These are phyloP conservation scores for Coelastrella sp. DNA, from an alignment of 139 green algal species.

Conservation along the genomic window DNA sequence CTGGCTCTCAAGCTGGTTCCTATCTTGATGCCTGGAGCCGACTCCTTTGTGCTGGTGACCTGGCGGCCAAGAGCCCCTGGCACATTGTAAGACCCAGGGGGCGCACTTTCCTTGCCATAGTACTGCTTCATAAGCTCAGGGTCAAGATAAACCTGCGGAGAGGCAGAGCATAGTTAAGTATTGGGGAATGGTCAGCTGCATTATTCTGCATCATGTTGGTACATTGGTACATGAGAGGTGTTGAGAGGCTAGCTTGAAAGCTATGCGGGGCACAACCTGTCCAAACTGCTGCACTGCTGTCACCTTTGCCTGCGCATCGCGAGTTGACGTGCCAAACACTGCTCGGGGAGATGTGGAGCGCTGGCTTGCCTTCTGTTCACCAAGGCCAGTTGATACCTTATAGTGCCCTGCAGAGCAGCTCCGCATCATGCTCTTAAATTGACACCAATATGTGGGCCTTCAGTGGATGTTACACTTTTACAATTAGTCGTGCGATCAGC, in stretches of 20 bases:
- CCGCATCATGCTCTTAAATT: too few relatives aligned
- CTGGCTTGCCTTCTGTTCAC: slow-evolving; percentile 67
- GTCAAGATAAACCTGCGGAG: slow-evolving; percentile 65
- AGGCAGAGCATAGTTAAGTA: too few relatives aligned
- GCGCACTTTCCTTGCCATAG: slow-evolving; percentile 61
- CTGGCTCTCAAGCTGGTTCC: slow-evolving; percentile 41
- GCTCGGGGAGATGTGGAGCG: slow-evolving; percentile 52
- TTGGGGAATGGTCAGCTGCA: too few relatives aligned
- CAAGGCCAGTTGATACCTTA: slow-evolving; percentile 43
- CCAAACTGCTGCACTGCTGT: background rate
- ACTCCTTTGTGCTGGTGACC: slow-evolving; percentile 39
- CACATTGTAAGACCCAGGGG: slow-evolving; percentile 62
- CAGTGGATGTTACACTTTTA: too few relatives aligned
- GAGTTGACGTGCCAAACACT: slow-evolving; percentile 68
- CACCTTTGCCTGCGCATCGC: slow-evolving; percentile 43
- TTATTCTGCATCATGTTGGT: background rate
- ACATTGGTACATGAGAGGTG: too few relatives aligned
- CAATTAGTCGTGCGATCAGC: too few relatives aligned
- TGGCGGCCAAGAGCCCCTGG: slow-evolving; percentile 58
- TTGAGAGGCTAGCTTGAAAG: too few relatives aligned
- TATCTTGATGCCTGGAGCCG: slow-evolving; percentile 46
- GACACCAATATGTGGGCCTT: too few relatives aligned
- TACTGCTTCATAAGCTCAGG: slow-evolving; percentile 73
- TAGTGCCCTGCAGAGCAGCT: slow-evolving; percentile 21
- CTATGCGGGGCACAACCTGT: too few relatives aligned